Conservation (phyloP, 805 yeast genomes). For the Lipomyces orientalis region DNA sequence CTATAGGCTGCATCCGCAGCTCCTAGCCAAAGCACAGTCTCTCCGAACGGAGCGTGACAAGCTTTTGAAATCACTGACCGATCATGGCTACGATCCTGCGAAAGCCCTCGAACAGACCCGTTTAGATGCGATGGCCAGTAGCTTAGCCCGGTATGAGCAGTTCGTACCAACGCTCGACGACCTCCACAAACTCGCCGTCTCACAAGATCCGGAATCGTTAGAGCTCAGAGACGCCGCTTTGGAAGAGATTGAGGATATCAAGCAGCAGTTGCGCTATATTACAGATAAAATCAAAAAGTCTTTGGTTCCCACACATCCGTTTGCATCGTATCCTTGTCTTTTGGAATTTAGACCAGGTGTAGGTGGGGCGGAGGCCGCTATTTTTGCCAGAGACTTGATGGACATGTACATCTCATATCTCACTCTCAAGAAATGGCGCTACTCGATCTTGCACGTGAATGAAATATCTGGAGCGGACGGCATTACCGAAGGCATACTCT, state of each 20-base stretch:
- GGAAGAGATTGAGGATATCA: constrained; percentile 16
- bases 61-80: constrained; percentile 25
- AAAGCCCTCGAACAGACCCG: constrained; percentile 23
- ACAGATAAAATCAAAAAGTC: constrained; percentile 46
- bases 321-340: constrained; percentile 76
- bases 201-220: constrained; percentile 14
- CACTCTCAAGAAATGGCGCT: constrained; percentile 68
- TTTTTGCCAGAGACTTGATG: constrained; percentile 80
- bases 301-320: constrained; percentile 77
- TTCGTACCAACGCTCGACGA: constrained; percentile 12
- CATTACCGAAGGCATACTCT: constrained; percentile 73
- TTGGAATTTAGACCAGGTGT: constrained; percentile 93
- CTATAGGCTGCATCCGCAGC: constrained; percentile 11
- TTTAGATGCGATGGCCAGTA: constrained; percentile 19
- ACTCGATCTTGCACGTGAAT: constrained; percentile 61
- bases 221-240: constrained; percentile 31
- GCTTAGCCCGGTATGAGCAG: constrained; percentile 26
- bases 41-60: constrained; percentile 21
- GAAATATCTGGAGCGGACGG: constrained; percentile 64
- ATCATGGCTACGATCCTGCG: constrained; percentile 30
- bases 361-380: constrained; percentile 92
- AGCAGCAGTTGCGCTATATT: neutral
- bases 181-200: constrained; percentile 10
- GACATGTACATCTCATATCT: constrained; percentile 83
- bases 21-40: constrained; percentile 17